Conservation (phyloP, 2,329 filamentous ascomycete species). For the Taxawa tesnikishii region DNA sequence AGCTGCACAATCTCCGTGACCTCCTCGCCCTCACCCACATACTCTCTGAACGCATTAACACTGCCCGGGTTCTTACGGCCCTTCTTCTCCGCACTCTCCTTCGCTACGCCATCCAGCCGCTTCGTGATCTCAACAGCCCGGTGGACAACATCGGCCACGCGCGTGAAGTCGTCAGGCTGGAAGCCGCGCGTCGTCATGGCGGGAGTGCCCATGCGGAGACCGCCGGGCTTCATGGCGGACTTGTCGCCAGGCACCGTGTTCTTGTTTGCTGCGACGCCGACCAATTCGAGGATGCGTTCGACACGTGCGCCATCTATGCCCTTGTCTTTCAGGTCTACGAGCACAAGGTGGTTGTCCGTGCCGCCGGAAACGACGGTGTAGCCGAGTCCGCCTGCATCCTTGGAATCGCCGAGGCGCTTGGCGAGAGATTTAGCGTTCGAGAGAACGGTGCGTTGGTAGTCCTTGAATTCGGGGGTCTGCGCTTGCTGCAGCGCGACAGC, state of each 20-base stretch:
- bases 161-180: slow-evolving; percentile 53
- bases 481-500: slow-evolving; percentile 92
- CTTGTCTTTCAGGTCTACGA: slow-evolving; percentile 83
- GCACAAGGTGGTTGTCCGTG: slow-evolving; percentile 93
- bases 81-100: slow-evolving; percentile 54
- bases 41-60: slow-evolving; percentile 55
- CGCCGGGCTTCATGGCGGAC: slow-evolving; percentile 84
- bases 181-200: slow-evolving; percentile 98
- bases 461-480: slow-evolving; percentile 75
- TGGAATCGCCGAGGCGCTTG: slow-evolving; percentile 44
- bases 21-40: slow-evolving; percentile 54
- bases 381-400: slow-evolving; percentile 64
- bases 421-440: slow-evolving; percentile 82
- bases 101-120: slow-evolving; percentile 60
- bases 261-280: slow-evolving; percentile 99
- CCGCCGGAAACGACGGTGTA: slow-evolving; percentile 89
- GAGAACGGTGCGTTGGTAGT: slow-evolving; percentile 84
- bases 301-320: slow-evolving; percentile 86
- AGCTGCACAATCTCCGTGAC: slow-evolving; percentile 62
- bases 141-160: slow-evolving; percentile 11
- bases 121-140: slow-evolving; percentile 62
- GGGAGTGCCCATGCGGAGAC: slow-evolving; percentile 85
- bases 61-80: slow-evolving; percentile 53
- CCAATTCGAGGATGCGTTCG: slow-evolving; percentile 90
- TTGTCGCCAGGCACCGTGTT: slow-evolving; percentile 96